These are phyloP conservation scores for Leccinum angustisporum DNA, from an alignment of 1,284 basidiomycete genomes.

Conservation along the genomic window DNA sequence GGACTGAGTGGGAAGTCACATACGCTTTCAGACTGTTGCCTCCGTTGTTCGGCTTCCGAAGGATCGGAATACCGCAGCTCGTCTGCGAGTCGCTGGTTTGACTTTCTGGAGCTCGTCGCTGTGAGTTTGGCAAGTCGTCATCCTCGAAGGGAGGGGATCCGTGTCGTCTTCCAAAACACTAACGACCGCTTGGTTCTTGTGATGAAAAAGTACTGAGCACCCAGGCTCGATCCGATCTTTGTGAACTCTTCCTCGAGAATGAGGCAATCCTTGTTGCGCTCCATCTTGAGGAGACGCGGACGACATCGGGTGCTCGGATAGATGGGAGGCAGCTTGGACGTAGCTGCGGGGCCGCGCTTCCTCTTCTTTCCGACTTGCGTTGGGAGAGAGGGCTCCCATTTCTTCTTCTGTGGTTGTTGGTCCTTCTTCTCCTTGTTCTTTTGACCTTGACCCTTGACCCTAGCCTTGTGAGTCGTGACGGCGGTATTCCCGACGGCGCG, in stretches of 20 bases:
- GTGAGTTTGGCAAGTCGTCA: not conserved
- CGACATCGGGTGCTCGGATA: constrained; percentile 95
- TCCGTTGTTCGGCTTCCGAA: constrained; percentile 37
- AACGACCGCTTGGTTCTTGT: too few relatives aligned
- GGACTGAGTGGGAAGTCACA: constrained; percentile 1
- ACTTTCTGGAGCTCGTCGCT: constrained; percentile 11
- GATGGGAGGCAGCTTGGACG: constrained; percentile 91
- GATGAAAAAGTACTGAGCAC: too few relatives aligned
- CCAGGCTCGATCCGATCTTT: too few relatives aligned
- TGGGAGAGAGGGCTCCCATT: constrained; percentile 98
- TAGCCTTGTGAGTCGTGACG: constrained; percentile 27
- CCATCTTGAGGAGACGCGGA: constrained; percentile 93
- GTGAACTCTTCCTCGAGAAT: too few relatives aligned
- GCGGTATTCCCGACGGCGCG: constrained; percentile 50
- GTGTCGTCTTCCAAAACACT: too few relatives aligned
- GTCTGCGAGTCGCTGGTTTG: constrained; percentile 33
- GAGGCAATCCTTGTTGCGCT: too few relatives aligned
- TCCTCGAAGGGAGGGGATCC: constrained; percentile 17
- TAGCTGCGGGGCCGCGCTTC: constrained; percentile 86
- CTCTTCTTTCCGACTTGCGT: constrained; percentile 97
- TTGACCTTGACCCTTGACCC: constrained; percentile 45
- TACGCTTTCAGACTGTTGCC: constrained; percentile 33
- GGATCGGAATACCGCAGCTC: constrained; percentile 40
- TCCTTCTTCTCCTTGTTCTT: constrained; percentile 70
- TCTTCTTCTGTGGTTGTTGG: constrained; percentile 75